These are phyloP conservation scores for Podospora australis DNA, from an alignment of 495 filamentous ascomycete genomes.

Conservation along the genomic window DNA sequence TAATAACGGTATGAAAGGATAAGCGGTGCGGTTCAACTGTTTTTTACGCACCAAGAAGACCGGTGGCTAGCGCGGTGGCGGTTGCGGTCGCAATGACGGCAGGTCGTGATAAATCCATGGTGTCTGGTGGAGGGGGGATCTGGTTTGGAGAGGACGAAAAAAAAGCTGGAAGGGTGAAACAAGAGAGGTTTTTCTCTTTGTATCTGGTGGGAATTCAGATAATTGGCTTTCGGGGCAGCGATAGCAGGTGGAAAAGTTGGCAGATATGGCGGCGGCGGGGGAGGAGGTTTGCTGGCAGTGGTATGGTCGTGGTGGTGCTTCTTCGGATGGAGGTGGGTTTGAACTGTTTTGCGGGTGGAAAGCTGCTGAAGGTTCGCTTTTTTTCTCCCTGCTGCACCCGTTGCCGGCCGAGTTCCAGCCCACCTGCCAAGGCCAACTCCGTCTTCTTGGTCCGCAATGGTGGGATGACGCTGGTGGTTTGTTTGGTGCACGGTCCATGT, in stretches of 20 bases:
- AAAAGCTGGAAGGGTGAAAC: not conserved
- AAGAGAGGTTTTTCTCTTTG: not conserved
- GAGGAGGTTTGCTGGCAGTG: not conserved
- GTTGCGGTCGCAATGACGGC: conserved; percentile 69
- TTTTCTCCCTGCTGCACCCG: conserved; percentile 10
- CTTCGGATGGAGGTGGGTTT: no score
- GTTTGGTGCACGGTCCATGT: conserved; percentile 7
- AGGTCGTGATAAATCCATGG: conserved; percentile 51
- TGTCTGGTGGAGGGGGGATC: conserved; percentile 9
- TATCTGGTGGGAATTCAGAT: conserved; percentile 5
- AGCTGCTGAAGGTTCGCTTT: conserved; percentile 2
- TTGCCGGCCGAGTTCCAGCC: conserved; percentile 12
- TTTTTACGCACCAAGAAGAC: conserved; percentile 66
- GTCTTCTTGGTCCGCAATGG: not conserved
- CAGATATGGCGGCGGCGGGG: not conserved
- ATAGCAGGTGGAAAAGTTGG: not conserved
- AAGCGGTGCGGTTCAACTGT: no score
- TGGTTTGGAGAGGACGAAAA: no score
- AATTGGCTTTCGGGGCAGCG: not conserved
- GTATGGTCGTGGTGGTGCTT: no score
- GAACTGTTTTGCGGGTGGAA: no score
- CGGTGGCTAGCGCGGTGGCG: conserved; percentile 67
- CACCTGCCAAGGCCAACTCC: not conserved
- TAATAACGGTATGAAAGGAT: conserved; percentile 52
- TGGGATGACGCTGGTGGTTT: conserved; percentile 9